Evolutionary conservation across 371 early-diverging fungal species (phyloP), one percentile per base, ranked within the genome.

Genomic region (Paraphysoderma sedebokerense): DNA sequence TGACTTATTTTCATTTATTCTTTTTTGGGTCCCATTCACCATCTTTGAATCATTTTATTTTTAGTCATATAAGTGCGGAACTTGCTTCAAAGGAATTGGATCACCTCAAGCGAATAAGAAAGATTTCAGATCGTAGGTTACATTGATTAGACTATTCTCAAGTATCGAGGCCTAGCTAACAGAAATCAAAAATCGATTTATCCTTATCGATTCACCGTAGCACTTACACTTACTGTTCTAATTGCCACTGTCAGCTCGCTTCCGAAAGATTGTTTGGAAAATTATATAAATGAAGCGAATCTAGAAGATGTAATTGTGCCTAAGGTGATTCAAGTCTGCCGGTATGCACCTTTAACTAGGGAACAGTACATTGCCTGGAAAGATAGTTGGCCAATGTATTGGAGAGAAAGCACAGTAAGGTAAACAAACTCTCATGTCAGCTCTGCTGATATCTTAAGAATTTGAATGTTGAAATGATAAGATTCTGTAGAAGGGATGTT

Each of bases 321-420:
- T 5, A 23, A 22, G 30, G 19, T 7, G 6, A 20, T 11, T 20
- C 19, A 20, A 8, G 47, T 46, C 7, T 26, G 39, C 28, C 19
- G 24, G 24, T 46, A 41, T 32, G 39, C 47, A 17, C 22, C 47
- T n/a, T 28, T 46, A 17, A 46, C 47, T 17, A 32, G 46, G 20
- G 23, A 15, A 17, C 47, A 46, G 17, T 46, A 45, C 47, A 23
- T 17, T 2, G 47, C 47, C 0, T 46, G 46, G 46, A 22, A 19
- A 20, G 11, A 19, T 19, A 11, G 28, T 17, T 46, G 47, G 47
- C 47, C 47, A 9, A 46, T 46, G 47, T 41, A 46, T 20, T 46
- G 47, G 47, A 32, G 47, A 5, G 42, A 46, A 20, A 37, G 38
- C 6, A 41, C 47, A 1, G 38, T 31, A 35, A 35, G n/a, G n/a